phyloP scores from a whole-genome alignment of 169 alveolate species.

The Plasmodium chabaudi region DNA sequence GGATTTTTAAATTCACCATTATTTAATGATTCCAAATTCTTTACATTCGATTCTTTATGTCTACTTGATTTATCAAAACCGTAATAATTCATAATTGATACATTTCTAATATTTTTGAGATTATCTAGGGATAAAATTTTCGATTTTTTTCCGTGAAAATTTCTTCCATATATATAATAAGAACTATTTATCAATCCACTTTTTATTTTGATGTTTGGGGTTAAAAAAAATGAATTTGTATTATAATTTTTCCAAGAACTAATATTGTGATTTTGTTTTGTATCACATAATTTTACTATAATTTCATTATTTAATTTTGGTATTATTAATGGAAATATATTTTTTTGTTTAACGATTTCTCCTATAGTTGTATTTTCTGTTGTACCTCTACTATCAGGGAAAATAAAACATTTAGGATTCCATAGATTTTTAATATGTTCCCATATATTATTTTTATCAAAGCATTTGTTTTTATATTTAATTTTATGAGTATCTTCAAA shows the following conservation, averaged over 20 bases:
- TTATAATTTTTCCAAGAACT: slow-evolving; percentile 2
- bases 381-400: slow-evolving; percentile 24
- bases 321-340: slow-evolving; percentile 42
- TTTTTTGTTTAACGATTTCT: background rate
- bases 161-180: slow-evolving; percentile 21
- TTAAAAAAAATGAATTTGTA: slow-evolving; percentile 21
- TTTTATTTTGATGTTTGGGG: slow-evolving; percentile 43
- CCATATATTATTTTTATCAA: slow-evolving; percentile 25
- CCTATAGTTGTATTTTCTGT: background rate
- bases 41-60: background rate
- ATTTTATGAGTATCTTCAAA: slow-evolving; percentile 63
- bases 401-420: slow-evolving; percentile 46
- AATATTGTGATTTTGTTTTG: background rate
- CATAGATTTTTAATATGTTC: slow-evolving; percentile 19
- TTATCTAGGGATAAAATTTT: slow-evolving; percentile 39
- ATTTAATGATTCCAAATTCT: slow-evolving; percentile 7
- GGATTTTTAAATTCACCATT: slow-evolving; percentile 12
- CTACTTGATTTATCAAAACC: slow-evolving; percentile 24
- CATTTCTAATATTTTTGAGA: slow-evolving; percentile 12
- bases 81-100: slow-evolving; percentile 52
- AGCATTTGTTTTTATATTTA: slow-evolving; percentile 55
- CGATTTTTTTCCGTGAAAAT: slow-evolving; percentile 47
- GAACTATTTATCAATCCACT: slow-evolving; percentile 33
- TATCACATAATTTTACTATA: slow-evolving; percentile 24
- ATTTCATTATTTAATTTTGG: slow-evolving; percentile 45